Base-by-base conservation (phyloP, 805 yeast genomes). In the Candida insectorum region DNA sequence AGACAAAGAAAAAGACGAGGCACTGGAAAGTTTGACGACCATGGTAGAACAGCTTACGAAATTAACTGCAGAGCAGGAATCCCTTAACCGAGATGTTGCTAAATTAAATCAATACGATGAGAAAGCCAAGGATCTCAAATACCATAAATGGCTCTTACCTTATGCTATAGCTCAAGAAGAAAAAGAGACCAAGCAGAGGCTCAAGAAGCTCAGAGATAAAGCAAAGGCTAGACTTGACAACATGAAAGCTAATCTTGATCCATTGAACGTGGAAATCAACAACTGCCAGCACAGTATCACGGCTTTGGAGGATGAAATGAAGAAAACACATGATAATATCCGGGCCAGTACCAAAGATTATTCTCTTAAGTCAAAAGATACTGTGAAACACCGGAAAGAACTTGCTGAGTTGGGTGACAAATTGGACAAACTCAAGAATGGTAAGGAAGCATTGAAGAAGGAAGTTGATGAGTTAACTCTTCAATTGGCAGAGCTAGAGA, bases 51-150 rank as follows among this genome's bases (percentile, higher is more conserved):
- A 54, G 25, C 48, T 74, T 14, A 46, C 50, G 3, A 44, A 50
- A 8, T 54, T 77, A 23, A 43, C 50, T 4, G 47, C 45, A 6
- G 69, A 67, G 29, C 68, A 62, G 39, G 62, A 54, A 9, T 53
- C 52, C 12, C 48, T 73, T 22, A 61, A 66, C 30, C 68, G 60
- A 20, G 73, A 70, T 34, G 83, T 76, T 0, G 31, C 68, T 51
- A 45, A 67, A 52, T 48, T 69, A 37, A 59, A 70, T 41, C 71
- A 65, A 26, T 77, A 61, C 40, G 65, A 72, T 41, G 59, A 59
- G 19, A 72, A 77, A 36, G 62, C 51, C 31, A 52, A 43, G 54
- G 72, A 63, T 33, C 54, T 54, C 34, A 57, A 43, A 13, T 57
- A 39, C 40, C 71, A 54, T 50, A 62, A 50, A 51, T 69, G 49